These are phyloP conservation scores for Tetrahymena thermophila DNA, from an alignment of 73 alveolate genomes.

Conservation along the genomic window DNA sequence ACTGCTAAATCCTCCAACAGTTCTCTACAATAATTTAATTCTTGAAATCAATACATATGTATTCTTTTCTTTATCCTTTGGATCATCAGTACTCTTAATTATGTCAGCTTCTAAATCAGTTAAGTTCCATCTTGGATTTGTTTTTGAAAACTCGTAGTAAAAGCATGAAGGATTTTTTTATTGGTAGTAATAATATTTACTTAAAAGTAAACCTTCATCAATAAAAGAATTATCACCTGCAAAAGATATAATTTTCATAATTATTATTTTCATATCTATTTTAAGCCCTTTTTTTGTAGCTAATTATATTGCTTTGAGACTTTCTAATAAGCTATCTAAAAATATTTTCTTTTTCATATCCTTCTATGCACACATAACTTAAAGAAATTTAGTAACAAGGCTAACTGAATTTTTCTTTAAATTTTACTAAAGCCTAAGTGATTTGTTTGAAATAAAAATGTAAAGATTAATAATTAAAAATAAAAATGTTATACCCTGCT, in stretches of 20 bases:
- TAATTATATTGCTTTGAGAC: neutral
- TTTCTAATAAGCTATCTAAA: neutral
- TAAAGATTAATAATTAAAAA: no score
- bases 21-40: neutral
- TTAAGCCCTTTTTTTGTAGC: neutral
- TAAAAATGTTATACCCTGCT: neutral
- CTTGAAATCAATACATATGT: neutral
- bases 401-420: neutral
- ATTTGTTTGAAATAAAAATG: neutral
- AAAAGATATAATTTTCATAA: neutral
- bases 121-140: neutral
- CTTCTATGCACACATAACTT: neutral
- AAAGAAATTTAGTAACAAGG: neutral
- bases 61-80: neutral
- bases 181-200: neutral
- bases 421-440: neutral
- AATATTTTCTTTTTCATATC: neutral
- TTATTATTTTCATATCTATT: neutral
- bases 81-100: neutral
- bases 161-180: neutral
- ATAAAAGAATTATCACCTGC: neutral
- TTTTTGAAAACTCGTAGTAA: neutral
- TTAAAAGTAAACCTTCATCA: neutral
- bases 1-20: neutral
- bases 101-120: neutral